Base-by-base conservation (phyloP, 164 flowering plant genomes). In the Berberis thunbergii region DNA sequence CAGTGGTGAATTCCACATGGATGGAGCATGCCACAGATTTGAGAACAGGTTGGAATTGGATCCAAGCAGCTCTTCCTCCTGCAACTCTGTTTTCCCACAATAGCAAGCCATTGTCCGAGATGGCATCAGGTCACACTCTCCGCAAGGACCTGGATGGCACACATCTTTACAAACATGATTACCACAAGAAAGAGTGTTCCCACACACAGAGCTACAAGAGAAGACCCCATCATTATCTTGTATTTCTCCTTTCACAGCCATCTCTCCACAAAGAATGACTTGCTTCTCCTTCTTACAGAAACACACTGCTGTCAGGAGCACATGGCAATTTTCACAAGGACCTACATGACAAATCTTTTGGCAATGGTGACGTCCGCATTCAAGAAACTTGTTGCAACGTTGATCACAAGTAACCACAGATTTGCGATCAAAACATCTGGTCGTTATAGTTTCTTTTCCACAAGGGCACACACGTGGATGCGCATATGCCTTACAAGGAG, bases 401-500 rank as follows among this genome's bases (percentile, higher is more conserved):
- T 83, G 85, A 45, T 96, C 96, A 67, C 99, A 94, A 10, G 96
- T 81, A 46, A 78, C 77, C 59, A 77, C 78, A 41, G 88, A 75
- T 55, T 69, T 83, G 58, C 84, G 68, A 65, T 94, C 99, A 38
- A 89, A 80, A 69, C 99, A 94, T 45, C 99, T 78, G 2, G 89
- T 83, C 1, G 87, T 82, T 8, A 89, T 80, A 4, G 72, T 74
- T 66, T 91, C 78, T 81, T 91, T 89, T 69, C 96, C 94, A 73
- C 97, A 94, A 45, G 96, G 96, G 67, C 99, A 94, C 40, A 54
- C 10, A 2, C 82, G 70, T 0, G 96, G 85, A 2, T 96, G 96
- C 2, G 97, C 92, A 78, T 89, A 94, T 43, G 95, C 96, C 81
- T 87, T 91, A 64, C 97, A 94, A 69, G 97, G 97, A 54, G 99